Evolutionary conservation across 2,329 filamentous ascomycete species (phyloP), one percentile per base, ranked within the genome.

Genomic region (Penicillium sp.): DNA sequence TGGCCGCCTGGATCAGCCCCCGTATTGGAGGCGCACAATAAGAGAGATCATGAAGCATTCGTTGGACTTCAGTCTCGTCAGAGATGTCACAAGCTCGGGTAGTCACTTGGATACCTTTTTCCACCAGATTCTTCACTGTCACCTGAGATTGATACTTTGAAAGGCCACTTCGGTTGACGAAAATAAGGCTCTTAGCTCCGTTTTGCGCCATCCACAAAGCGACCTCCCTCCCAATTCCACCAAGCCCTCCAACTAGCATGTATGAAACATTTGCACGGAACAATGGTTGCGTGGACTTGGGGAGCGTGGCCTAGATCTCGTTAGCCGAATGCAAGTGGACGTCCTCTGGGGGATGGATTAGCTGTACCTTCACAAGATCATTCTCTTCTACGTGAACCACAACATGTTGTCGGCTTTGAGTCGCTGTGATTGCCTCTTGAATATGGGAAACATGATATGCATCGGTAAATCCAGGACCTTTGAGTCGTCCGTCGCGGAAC

Each of bases 161-260:
- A 6, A 52, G 21, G 8, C 66, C 68, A 41, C 75, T 79, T 44
- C 85, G 76, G 12, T 80, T 84, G 1, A 86, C 58, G 47, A 86
- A 81, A 7, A 80, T 78, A 3, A 88, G 54, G 53, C 81, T 71
- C 29, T 72, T 77, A 0, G 79, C 84, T 2, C 85, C 85, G 4
- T 79, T 77, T 9, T 70, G 66, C 17, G 74, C 72, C 55, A 87
- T 76, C 54, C 83, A 76, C 41, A 77, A 49, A 3, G 67, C 62
- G 5, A 64, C 60, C 15, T 58, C 60, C 17, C 63, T 61, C 4
- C 69, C 70, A 12, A 72, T 65, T 8, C 70, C 70, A 9, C 70
- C 68, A 6, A 71, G 56, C 9, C 70, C 70, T 3, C 70, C 70
- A 6, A 68, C 57, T 1, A 72, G 50, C 31, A 72, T 55, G 31